These are phyloP conservation scores for Leccinum longicurvipes DNA, from an alignment of 768 basidiomycete genomes.

Conservation along the genomic window DNA sequence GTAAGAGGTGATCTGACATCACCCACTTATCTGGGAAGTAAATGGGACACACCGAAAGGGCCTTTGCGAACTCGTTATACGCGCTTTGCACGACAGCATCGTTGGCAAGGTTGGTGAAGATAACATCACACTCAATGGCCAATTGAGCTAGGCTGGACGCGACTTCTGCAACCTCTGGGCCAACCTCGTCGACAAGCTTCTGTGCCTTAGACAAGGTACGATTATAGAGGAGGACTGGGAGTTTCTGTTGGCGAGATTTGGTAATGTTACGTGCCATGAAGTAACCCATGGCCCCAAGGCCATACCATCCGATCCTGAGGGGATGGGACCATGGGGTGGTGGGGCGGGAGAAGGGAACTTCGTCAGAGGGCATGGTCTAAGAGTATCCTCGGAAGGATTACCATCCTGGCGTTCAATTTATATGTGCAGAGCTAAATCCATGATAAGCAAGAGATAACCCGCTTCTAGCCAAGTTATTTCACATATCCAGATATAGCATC, in stretches of 20 bases:
- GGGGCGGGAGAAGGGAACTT: constrained; percentile 58
- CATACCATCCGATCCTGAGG: constrained; percentile 43
- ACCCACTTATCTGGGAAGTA: not conserved
- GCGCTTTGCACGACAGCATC: constrained; percentile 67
- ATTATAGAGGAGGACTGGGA: constrained; percentile 68
- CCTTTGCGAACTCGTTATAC: constrained; percentile 57
- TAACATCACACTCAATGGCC: constrained; percentile 65
- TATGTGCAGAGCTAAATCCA: not conserved
- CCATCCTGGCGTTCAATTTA: constrained; percentile 6
- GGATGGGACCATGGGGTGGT: constrained; percentile 42
- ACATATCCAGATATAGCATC: not conserved
- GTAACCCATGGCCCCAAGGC: constrained; percentile 67
- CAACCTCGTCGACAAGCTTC: constrained; percentile 53
- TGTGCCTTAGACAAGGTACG: constrained; percentile 62
- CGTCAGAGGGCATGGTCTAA: constrained; percentile 9
- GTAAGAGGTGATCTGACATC: constrained; percentile 7
- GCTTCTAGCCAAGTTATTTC: too few relatives aligned
- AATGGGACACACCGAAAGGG: constrained; percentile 46
- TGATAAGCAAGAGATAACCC: not conserved
- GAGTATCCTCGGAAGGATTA: constrained; percentile 2
- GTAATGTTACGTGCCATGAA: constrained; percentile 81
- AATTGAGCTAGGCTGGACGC: constrained; percentile 58
- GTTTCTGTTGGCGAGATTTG: constrained; percentile 35
- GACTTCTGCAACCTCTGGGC: constrained; percentile 49
- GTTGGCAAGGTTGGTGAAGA: constrained; percentile 69